These are phyloP conservation scores for Solanum etuberosum DNA, from an alignment of 257 asterid genomes.

Conservation along the genomic window DNA sequence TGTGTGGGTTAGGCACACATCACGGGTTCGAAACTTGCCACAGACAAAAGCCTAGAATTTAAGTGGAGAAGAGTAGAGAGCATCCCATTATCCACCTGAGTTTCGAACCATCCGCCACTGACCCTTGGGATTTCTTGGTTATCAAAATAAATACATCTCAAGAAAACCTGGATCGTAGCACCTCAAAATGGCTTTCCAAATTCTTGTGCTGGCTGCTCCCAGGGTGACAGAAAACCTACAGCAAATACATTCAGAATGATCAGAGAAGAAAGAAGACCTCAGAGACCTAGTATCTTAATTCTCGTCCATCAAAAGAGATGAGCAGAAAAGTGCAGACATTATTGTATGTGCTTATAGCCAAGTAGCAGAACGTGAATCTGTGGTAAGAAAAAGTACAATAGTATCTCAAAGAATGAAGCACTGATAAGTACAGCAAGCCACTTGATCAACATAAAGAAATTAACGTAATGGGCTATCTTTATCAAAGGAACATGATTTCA, in stretches of 20 bases:
- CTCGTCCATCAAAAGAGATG: background rate
- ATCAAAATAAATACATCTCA: background rate
- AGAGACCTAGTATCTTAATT: background rate
- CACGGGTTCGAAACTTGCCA: background rate
- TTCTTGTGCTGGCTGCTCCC: constrained; percentile 54
- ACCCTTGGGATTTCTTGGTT: background rate
- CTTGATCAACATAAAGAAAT: background rate
- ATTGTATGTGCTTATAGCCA: background rate
- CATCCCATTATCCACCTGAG: background rate
- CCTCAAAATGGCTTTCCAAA: constrained; percentile 45
- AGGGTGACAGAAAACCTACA: constrained; percentile 36
- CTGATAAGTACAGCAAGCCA: background rate
- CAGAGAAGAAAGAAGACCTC: constrained; percentile 6
- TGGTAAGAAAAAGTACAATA: background rate
- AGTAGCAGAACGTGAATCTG: background rate
- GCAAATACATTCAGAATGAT: background rate
- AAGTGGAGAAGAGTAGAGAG: background rate
- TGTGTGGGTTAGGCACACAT: background rate
- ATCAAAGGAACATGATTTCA: background rate
- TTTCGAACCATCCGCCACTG: background rate
- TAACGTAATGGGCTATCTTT: background rate
- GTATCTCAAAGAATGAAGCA: background rate
- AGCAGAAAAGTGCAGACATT: background rate
- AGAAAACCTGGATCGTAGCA: background rate
- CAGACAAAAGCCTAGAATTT: background rate